Evolutionary conservation across 1,284 basidiomycete genomes (phyloP).

Genomic region (Vanrija sp.): DNA sequence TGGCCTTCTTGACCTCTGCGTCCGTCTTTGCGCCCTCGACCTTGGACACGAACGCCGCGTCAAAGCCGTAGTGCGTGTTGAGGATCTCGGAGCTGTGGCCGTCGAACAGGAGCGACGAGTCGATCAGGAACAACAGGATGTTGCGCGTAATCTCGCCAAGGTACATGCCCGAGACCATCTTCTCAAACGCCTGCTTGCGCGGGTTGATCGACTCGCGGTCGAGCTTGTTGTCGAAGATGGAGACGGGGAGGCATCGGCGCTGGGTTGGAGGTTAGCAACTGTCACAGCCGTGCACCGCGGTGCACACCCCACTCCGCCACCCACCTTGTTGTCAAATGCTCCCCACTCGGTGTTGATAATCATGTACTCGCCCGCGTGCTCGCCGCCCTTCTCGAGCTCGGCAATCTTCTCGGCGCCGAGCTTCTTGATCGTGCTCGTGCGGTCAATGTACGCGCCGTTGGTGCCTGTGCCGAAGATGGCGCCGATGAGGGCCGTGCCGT

Average conservation of each 20-base stretch:
- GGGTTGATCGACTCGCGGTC: conserved; percentile 94
- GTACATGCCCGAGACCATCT: conserved; percentile 99
- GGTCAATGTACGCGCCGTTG: conserved; percentile 94
- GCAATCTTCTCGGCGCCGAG: conserved; percentile 60
- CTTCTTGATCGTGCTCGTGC: conserved; percentile 78
- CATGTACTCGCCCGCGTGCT: conserved; percentile 66
- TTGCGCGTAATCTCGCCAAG: conserved; percentile 89
- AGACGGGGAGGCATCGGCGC: conserved; percentile 81
- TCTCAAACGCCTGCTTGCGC: conserved; percentile 90
- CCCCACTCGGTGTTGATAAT: conserved; percentile 98
- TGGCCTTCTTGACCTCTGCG: conserved; percentile 53
- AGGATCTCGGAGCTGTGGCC: conserved; percentile 68
- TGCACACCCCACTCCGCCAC: conserved; percentile 27
- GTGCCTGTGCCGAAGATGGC: conserved; percentile 98
- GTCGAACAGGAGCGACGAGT: conserved; percentile 66
- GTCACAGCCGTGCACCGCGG: not conserved
- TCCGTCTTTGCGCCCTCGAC: conserved; percentile 57
- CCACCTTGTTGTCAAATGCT: conserved; percentile 82
- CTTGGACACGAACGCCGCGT: conserved; percentile 86
- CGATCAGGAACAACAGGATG: conserved; percentile 78
- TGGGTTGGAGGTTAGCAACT: conserved; percentile 33
- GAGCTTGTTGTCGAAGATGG: conserved; percentile 87
- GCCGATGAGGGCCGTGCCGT: conserved; percentile 78
- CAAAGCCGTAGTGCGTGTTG: conserved; percentile 89
- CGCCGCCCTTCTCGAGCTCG: conserved; percentile 49